These are phyloP conservation scores for Protomyces gravidus DNA, from an alignment of 1,139 yeast genomes.

Conservation along the genomic window DNA sequence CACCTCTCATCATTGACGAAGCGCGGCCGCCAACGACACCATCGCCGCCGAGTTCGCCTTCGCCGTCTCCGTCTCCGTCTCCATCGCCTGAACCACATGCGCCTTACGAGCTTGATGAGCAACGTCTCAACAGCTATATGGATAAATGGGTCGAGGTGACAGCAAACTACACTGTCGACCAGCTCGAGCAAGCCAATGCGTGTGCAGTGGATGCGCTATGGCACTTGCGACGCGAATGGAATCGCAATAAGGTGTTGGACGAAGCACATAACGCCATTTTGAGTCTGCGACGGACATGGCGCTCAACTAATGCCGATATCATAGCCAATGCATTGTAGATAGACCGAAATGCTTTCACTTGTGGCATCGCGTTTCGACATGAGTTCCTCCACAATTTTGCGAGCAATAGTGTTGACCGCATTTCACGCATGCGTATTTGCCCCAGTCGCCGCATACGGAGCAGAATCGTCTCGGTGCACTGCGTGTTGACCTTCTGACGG, in stretches of 20 bases:
- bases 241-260: constrained; percentile 44
- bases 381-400: constrained; percentile 42
- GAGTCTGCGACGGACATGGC: too few species aligned
- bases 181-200: constrained; percentile 69
- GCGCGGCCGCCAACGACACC: too few species aligned
- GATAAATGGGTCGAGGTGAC: constrained; percentile 45
- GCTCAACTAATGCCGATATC: too few species aligned
- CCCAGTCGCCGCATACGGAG: constrained; percentile 46
- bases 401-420: constrained; percentile 45
- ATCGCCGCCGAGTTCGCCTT: not conserved
- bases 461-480: constrained; percentile 43
- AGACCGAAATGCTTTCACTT: too few species aligned
- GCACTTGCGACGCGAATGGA: constrained; percentile 63
- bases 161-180: constrained; percentile 56
- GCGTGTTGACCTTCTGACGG: constrained; percentile 39
- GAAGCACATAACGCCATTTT: not conserved
- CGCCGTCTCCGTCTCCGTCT: not conserved
- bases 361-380: constrained; percentile 45
- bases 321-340: too few species aligned
- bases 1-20: too few species aligned
- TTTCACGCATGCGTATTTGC: constrained; percentile 40
- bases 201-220: constrained; percentile 69
- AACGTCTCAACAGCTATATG: constrained; percentile 38
- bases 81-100: constrained; percentile 33
- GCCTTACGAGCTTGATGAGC: constrained; percentile 41